These are phyloP conservation scores for Myriosclerotinia scirpicola DNA, from an alignment of 2,329 filamentous ascomycete genomes.

Conservation along the genomic window DNA sequence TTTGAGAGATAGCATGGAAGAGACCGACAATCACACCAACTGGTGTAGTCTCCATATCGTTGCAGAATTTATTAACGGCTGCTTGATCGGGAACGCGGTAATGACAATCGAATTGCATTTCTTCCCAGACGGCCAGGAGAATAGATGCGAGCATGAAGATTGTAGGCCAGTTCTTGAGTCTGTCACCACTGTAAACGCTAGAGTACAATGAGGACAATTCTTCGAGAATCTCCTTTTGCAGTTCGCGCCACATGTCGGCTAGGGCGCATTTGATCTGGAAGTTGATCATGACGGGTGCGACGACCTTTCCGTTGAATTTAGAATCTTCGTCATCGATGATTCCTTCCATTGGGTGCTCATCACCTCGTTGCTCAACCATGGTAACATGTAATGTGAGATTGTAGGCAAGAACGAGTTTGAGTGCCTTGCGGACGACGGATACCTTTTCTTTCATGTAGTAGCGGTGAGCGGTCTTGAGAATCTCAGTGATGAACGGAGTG, in stretches of 20 bases:
- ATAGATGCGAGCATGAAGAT: slow-evolving; percentile 98
- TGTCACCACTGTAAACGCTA: slow-evolving; percentile 96
- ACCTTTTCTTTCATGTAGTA: slow-evolving; percentile 88
- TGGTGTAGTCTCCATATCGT: slow-evolving; percentile 93
- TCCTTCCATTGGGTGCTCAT: slow-evolving; percentile 74
- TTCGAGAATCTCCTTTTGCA: slow-evolving; percentile 94
- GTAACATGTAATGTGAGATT: slow-evolving; percentile 94
- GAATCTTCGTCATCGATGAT: slow-evolving; percentile 84
- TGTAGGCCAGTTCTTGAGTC: slow-evolving; percentile 97
- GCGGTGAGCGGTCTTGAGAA: slow-evolving; percentile 92
- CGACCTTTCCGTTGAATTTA: slow-evolving; percentile 84
- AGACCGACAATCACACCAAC: slow-evolving; percentile 95
- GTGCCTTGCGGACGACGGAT: slow-evolving; percentile 87
- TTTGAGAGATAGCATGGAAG: slow-evolving; percentile 97
- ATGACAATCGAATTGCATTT: slow-evolving; percentile 98
- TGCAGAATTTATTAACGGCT: slow-evolving; percentile 91
- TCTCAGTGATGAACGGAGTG: slow-evolving; percentile 91
- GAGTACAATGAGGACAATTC: slow-evolving; percentile 91
- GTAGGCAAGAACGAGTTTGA: slow-evolving; percentile 94
- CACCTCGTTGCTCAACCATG: slow-evolving; percentile 84
- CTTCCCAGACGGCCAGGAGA: slow-evolving; percentile 91
- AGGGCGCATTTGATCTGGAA: slow-evolving; percentile 98
- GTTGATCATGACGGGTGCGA: slow-evolving; percentile 98
- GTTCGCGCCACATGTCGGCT: slow-evolving; percentile 96
- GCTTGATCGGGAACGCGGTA: slow-evolving; percentile 85